phyloP scores from a whole-genome alignment of 2,329 filamentous ascomycete species.

The Emericellopsis atlantica region DNA sequence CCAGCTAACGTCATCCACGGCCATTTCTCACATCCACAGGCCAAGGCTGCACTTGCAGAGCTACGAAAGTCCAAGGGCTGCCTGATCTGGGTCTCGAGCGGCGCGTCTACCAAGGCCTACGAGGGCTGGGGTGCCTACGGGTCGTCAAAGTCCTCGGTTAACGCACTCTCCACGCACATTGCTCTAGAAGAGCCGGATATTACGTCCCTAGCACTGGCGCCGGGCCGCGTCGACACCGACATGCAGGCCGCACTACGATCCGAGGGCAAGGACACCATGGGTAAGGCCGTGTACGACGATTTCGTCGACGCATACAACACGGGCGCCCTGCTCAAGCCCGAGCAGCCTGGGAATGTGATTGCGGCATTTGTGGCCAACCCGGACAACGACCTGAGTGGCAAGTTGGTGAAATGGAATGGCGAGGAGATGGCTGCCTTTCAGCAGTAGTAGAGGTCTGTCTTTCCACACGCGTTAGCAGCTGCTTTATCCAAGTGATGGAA shows the following conservation, averaged over 20 bases:
- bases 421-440: constrained; percentile 41
- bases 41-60: constrained; percentile 56
- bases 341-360: constrained; percentile 78
- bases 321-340: constrained; percentile 64
- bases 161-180: constrained; percentile 64
- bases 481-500: constrained; percentile 8
- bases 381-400: constrained; percentile 57
- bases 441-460: constrained; percentile 9
- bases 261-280: constrained; percentile 34
- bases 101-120: constrained; percentile 56
- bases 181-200: constrained; percentile 67
- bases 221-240: constrained; percentile 75
- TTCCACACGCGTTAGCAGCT: neutral
- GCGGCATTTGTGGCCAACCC: constrained; percentile 61
- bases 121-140: constrained; percentile 71
- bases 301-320: constrained; percentile 60
- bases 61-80: constrained; percentile 57
- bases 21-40: constrained; percentile 29
- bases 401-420: constrained; percentile 49
- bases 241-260: constrained; percentile 82
- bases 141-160: constrained; percentile 70
- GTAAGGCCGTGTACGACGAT: constrained; percentile 42
- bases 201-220: constrained; percentile 58
- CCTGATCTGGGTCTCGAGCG: constrained; percentile 70
- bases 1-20: neutral